These are phyloP conservation scores for Vigna radiata DNA, from an alignment of 306 rosid genomes.

Conservation along the genomic window DNA sequence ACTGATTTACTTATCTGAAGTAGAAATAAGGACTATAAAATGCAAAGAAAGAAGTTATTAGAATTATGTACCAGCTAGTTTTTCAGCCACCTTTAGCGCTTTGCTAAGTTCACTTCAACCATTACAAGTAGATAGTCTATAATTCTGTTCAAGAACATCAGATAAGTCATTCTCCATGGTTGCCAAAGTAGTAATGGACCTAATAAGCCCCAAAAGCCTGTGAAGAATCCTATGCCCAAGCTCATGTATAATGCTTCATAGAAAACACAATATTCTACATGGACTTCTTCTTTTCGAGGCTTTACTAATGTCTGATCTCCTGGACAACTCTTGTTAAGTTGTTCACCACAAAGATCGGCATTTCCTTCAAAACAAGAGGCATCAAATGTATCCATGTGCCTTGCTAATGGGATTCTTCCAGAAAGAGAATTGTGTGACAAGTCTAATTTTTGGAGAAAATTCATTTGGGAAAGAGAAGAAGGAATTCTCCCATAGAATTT, in stretches of 20 bases:
- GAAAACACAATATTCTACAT: not conserved
- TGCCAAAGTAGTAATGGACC: slow-evolving; percentile 1
- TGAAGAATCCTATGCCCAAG: slow-evolving; percentile 26
- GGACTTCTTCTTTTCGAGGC: accelerated
- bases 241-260: slow-evolving; percentile 31
- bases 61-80: no score
- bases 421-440: slow-evolving; percentile 10
- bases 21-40: no score
- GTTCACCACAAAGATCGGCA: slow-evolving; percentile 4
- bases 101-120: no score
- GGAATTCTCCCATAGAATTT: not conserved
- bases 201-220: slow-evolving; percentile 15
- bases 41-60: no score
- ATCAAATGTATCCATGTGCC: not conserved
- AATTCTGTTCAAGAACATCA: not conserved
- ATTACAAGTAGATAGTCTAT: no score
- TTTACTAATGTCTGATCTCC: not conserved
- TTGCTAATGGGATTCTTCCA: not conserved
- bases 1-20: no score
- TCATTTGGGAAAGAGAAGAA: not conserved
- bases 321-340: not conserved
- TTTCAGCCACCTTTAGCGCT: no score
- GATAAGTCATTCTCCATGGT: not conserved
- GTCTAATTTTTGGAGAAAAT: not conserved
- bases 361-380: slow-evolving; percentile 9